Evolutionary conservation across 768 basidiomycete genomes (phyloP).

Genomic region (Trametes sanguinea): DNA sequence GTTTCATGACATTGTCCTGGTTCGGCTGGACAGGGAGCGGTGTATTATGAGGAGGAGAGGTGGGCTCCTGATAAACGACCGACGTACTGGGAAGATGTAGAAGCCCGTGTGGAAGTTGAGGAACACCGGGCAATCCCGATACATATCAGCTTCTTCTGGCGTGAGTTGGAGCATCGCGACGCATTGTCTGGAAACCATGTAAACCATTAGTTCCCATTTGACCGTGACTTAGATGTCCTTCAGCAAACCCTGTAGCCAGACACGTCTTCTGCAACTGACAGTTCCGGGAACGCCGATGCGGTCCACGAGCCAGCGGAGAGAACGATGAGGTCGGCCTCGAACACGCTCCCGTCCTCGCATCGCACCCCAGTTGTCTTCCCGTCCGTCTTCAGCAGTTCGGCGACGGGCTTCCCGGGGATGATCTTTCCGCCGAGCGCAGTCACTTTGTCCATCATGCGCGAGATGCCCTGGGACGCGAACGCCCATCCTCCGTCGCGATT

Average conservation of each 20-base stretch:
- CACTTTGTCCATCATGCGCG: conserved; percentile 56
- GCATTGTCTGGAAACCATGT: conserved; percentile 57
- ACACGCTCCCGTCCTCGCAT: conserved; percentile 57
- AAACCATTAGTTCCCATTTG: not conserved
- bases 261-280: conserved; percentile 52
- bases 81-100: conserved; percentile 79
- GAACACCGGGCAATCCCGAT: conserved; percentile 65
- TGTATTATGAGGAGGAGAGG: not conserved
- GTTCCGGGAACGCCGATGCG: conserved; percentile 68
- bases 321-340: conserved; percentile 62
- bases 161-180: conserved; percentile 79
- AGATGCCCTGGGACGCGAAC: conserved; percentile 67
- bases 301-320: conserved; percentile 87
- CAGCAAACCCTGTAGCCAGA: conserved; percentile 77
- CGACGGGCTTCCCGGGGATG: conserved; percentile 56
- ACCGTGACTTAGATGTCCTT: not conserved
- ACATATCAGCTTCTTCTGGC: conserved; percentile 62
- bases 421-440: conserved; percentile 60
- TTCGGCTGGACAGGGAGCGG: conserved; percentile 53
- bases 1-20: conserved; percentile 67
- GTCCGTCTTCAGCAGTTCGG: conserved; percentile 44
- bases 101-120: conserved; percentile 74
- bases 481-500: conserved; percentile 88
- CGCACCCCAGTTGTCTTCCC: conserved; percentile 57
- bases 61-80: not conserved